Evolutionary conservation across 129 eudicot species (phyloP), one percentile per base, ranked within the genome.

Genomic region (Flaveria sonorensis): DNA sequence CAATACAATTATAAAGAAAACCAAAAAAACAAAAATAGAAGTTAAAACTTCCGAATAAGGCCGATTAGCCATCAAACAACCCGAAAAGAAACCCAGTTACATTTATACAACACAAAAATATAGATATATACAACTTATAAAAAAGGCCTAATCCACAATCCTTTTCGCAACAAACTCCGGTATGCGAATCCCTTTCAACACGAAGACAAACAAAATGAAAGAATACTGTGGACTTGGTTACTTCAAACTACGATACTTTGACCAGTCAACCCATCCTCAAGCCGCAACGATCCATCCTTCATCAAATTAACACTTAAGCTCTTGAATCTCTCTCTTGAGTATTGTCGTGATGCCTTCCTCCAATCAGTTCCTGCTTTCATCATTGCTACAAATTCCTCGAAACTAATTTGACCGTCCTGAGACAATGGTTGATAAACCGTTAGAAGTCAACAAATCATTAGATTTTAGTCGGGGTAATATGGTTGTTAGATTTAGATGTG

Each of bases 361-460:
- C 98, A 93, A 82, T 93, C 97, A 13, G 98, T 93, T 86, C 98
- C 98, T 1, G 98, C 72, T 82, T 93, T 93, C 98, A 93, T 93
- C 97, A 93, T 93, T 11, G 92, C 91, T 11, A 93, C 98, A 67
- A 93, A 93, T 72, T 93, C 98, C 2, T 93, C 98, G 19, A 82
- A 93, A 74, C 97, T 91, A 23, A 93, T 93, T 76, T 77, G 83
- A 13, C 98, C 98, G 62, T 93, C 98, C 97, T 93, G 87, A 83
- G 72, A 66, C 42, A 30, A 79, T 16, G 26, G 39, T 66, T 72
- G 78, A 46, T 79, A 40, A 74, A 70, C 45, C n/a, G 56, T 78
- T 32, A 68, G 20, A 45, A 53, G 46, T 12, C 68, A 40, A 9
- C 40, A 68, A 55, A 55, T 16, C 11, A 13, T 40, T 55, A 53